Conservation (phyloP, 2,329 filamentous ascomycete genomes). For the Trematosphaeria pertusa region DNA sequence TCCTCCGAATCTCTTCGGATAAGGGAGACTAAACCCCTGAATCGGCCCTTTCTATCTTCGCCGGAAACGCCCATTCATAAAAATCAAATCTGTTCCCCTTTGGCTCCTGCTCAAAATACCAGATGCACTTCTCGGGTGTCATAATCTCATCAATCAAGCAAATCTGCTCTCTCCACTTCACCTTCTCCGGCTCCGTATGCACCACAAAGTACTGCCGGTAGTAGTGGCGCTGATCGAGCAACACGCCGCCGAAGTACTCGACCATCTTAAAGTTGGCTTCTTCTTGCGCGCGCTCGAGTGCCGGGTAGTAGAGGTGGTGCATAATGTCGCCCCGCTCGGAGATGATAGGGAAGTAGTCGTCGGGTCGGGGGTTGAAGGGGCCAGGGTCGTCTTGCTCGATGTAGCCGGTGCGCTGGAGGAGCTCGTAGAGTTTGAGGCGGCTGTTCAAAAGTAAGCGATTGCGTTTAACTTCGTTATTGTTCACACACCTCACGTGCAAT, state of each 20-base stretch:
- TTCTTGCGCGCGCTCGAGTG: constrained; percentile 22
- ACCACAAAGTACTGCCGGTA: constrained; percentile 44
- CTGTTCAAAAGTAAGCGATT: constrained; percentile 8
- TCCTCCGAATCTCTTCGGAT: too few species aligned
- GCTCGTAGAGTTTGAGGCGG: constrained; percentile 31
- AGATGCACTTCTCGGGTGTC: constrained; percentile 32
- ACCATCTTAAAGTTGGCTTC: constrained; percentile 37
- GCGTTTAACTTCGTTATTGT: background rate
- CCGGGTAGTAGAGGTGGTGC: constrained; percentile 34
- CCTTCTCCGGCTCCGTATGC: constrained; percentile 31
- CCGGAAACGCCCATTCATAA: constrained; percentile 29
- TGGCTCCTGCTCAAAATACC: constrained; percentile 27
- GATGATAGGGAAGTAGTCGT: constrained; percentile 40
- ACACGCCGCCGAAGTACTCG: constrained; percentile 30
- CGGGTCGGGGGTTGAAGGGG: constrained; percentile 11
- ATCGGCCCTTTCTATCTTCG: constrained; percentile 3
- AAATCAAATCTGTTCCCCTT: constrained; percentile 37
- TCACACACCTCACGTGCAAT: constrained; percentile 22
- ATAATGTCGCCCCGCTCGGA: constrained; percentile 31
- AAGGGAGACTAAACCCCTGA: background rate
- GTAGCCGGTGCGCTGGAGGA: constrained; percentile 28
- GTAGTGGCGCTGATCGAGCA: constrained; percentile 27
- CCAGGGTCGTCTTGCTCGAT: constrained; percentile 33
- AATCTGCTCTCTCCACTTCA: constrained; percentile 31
- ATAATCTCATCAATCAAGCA: constrained; percentile 37